Base-by-base conservation (phyloP, 148 eudicot genomes). In the Simmondsia chinensis region DNA sequence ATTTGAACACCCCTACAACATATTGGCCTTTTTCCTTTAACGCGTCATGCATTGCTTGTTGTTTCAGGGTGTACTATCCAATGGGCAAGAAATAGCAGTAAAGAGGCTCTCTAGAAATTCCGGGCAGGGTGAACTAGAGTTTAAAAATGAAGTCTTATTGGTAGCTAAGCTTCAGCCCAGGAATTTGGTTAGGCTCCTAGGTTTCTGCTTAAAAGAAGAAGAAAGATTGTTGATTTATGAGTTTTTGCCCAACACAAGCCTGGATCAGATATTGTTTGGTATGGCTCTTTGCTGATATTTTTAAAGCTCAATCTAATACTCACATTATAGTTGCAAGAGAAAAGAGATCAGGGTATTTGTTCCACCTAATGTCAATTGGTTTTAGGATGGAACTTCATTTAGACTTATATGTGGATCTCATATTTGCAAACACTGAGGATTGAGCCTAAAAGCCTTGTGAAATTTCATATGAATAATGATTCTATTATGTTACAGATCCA, bases 141-240 rank as follows among this genome's bases (percentile, higher is more conserved):
- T 75, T 27, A 63, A 60, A 33, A 75, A 70, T 52, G 76, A 75
- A 31, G 73, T 56, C 3, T 9, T 63, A 5, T 32, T 75, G 9
- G 38, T 75, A 16, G 76, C 81, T 5, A 63, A 51, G 56, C 74
- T 75, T 52, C 70, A 72, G 43, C 81, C 70, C 28, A 50, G 65
- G 46, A 75, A 75, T 50, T 30, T 75, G 31, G 76, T 71, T 11
- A 35, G 61, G 28, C 64, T 70, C 3, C 50, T 68, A 15, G 79
- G 71, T 10, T 73, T 68, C 52, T 55, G 46, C 48, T 21, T 73
- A 20, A 51, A 64, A 56, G 67, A 52, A 33, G 53, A 39, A 3
- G 81, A 66, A 63, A 68, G 46, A 25, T 64, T 78, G 28, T 71
- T 78, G 5, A 50, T 74, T 1, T 78, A 78, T 49, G 80, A 74